Evolutionary conservation across 2,329 filamentous ascomycete genomes (phyloP).

Genomic region (Neofusicoccum laricinum): DNA sequence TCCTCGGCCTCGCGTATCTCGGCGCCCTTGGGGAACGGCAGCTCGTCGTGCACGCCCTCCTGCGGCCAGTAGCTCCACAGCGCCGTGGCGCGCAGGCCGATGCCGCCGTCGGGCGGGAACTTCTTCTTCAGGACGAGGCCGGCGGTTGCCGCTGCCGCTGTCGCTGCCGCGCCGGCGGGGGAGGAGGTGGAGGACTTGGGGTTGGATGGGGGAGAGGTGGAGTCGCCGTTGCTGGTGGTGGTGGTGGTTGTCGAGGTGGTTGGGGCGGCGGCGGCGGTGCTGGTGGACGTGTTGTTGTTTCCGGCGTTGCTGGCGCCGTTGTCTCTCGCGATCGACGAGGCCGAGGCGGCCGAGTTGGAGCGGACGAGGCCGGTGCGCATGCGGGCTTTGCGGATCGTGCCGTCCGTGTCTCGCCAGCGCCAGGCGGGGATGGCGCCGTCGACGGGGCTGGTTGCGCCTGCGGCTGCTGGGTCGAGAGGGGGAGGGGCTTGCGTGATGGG

Average conservation of each 20-base stretch:
- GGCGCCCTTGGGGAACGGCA: slow-evolving; percentile 79
- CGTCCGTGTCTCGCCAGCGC: slow-evolving; percentile 36
- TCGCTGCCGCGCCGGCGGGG: no score
- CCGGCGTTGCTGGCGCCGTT: not conserved
- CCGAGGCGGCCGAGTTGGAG: not conserved
- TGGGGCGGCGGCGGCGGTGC: not conserved
- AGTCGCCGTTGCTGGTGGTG: not conserved
- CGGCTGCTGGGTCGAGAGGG: slow-evolving; percentile 18
- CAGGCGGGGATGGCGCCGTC: slow-evolving; percentile 19
- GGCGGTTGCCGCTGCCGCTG: not conserved
- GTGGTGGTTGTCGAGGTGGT: not conserved
- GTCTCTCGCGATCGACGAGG: not conserved
- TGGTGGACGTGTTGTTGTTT: not conserved
- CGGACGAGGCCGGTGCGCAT: not conserved
- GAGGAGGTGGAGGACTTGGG: no score
- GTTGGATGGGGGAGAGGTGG: not conserved
- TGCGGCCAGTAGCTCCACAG: slow-evolving; percentile 77
- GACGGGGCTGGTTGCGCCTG: not conserved
- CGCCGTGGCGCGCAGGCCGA: slow-evolving; percentile 62
- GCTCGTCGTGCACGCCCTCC: slow-evolving; percentile 64
- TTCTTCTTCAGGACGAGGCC: slow-evolving; percentile 13
- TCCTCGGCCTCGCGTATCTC: slow-evolving; percentile 81
- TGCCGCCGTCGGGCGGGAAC: slow-evolving; percentile 75
- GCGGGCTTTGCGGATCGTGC: slow-evolving; percentile 25
- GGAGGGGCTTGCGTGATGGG: slow-evolving; percentile 17